Conservation (phyloP, 164 flowering plant genomes). For the Buxus sempervirens region DNA sequence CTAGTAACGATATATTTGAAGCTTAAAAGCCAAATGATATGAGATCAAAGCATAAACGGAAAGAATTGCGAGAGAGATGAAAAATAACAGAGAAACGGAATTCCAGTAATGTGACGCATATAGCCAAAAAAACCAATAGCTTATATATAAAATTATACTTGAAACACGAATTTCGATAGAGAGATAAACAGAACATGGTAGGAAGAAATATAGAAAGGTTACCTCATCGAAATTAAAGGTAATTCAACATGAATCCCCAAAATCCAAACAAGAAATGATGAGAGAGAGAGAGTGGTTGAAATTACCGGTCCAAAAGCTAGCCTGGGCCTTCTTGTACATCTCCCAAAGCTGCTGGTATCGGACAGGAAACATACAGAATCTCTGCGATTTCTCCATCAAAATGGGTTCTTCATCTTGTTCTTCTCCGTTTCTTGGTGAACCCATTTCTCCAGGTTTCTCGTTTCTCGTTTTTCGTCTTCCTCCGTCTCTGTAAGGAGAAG, state of each 20-base stretch:
- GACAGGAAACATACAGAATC: constrained; percentile 81
- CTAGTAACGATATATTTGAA: no score
- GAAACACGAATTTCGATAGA: no score
- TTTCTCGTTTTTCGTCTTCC: constrained; percentile 17
- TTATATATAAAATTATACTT: no score
- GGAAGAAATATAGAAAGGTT: no score
- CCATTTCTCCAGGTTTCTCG: constrained; percentile 35
- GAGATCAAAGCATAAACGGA: not conserved
- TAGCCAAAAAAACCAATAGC: no score
- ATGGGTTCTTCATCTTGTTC: constrained; percentile 56
- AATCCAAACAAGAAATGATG: not conserved
- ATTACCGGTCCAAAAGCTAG: constrained; percentile 85
- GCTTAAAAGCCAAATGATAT: no score
- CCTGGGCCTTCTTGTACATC: constrained; percentile 86
- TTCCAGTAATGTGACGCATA: not conserved
- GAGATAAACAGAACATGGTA: no score
- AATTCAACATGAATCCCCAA: not conserved
- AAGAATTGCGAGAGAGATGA: not conserved
- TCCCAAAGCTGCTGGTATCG: constrained; percentile 74
- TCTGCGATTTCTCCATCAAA: constrained; percentile 44
- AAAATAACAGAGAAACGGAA: not conserved
- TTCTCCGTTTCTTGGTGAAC: constrained; percentile 37
- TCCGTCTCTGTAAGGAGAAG: not conserved
- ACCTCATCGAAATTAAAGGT: not conserved
- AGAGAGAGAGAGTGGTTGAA: constrained; percentile 2